Evolutionary conservation across 1,284 basidiomycete genomes (phyloP).

Genomic region (Moniliella sp.): DNA sequence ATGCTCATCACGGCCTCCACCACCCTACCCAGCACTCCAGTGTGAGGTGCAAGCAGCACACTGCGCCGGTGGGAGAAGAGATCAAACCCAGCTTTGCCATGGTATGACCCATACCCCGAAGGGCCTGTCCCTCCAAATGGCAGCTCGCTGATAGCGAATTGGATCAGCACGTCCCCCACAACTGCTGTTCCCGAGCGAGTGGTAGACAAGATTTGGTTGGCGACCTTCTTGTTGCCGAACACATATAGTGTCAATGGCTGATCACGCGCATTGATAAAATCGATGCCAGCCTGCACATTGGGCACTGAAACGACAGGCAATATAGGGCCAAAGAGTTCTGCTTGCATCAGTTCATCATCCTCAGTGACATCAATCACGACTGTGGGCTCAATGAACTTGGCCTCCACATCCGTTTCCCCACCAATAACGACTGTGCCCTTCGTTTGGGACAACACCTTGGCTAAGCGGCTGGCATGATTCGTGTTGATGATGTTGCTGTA

Average conservation of each 20-base stretch:
- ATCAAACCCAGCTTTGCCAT: slow-evolving; percentile 39
- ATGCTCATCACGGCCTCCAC: slow-evolving; percentile 29
- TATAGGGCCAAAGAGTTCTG: slow-evolving; percentile 55
- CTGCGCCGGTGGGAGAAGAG: slow-evolving; percentile 39
- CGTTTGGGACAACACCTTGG: slow-evolving; percentile 45
- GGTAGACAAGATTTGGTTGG: slow-evolving; percentile 39
- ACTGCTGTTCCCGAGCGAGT: slow-evolving; percentile 17
- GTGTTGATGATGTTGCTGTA: slow-evolving; percentile 41
- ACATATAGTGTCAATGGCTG: slow-evolving; percentile 57
- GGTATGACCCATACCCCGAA: slow-evolving; percentile 29
- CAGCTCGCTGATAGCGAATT: slow-evolving; percentile 37
- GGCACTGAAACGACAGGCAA: slow-evolving; percentile 56
- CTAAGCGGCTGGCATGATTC: slow-evolving; percentile 46
- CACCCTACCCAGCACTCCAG: slow-evolving; percentile 22
- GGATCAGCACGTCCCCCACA: slow-evolving; percentile 11
- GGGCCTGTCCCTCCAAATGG: background rate
- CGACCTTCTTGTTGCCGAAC: slow-evolving; percentile 45
- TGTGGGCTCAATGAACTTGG: slow-evolving; percentile 47
- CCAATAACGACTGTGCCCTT: slow-evolving; percentile 52
- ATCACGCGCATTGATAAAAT: slow-evolving; percentile 39
- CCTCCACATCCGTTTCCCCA: slow-evolving; percentile 44
- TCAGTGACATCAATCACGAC: slow-evolving; percentile 44
- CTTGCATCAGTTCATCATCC: slow-evolving; percentile 44
- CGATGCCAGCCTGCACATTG: slow-evolving; percentile 16
- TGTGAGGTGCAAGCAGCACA: slow-evolving; percentile 36